Percentiles rank a stretch among this genome's conserved stretches.
phyloP scores from a whole-genome alignment of 169 alveolate species.

The Besnoitia besnoiti region DNA sequence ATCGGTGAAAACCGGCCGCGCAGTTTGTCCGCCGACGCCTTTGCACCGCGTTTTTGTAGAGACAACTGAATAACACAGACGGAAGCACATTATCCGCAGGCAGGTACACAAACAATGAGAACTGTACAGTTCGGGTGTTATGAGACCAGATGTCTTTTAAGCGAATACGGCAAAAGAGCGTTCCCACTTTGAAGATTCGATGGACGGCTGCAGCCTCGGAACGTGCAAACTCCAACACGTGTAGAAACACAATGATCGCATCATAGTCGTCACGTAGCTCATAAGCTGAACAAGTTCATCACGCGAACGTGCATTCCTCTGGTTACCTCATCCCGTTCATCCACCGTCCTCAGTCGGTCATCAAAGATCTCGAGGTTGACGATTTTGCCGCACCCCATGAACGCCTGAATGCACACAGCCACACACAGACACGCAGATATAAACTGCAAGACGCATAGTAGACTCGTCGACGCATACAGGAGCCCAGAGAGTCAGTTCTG shows the following conservation, averaged over 20 bases:
- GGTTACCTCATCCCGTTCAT: constrained; percentile 60
- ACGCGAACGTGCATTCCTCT: neutral
- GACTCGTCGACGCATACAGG: too few species aligned
- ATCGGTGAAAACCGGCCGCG: constrained; percentile 65
- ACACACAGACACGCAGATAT: neutral
- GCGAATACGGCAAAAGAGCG: too few species aligned
- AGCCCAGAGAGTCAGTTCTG: neutral
- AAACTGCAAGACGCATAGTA: neutral
- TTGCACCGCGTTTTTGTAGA: constrained; percentile 52
- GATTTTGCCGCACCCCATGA: constrained; percentile 66
- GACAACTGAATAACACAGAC: constrained; percentile 42
- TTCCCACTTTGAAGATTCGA: too few species aligned
- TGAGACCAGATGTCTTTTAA: too few species aligned
- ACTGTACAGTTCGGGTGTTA: too few species aligned
- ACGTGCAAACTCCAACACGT: too few species aligned
- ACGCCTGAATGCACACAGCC: constrained; percentile 47
- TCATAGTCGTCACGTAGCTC: too few species aligned
- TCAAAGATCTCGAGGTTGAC: constrained; percentile 57
- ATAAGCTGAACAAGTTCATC: too few species aligned
- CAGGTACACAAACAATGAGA: too few species aligned
- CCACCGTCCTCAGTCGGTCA: constrained; percentile 67
- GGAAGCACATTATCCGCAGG: too few species aligned
- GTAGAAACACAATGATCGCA: too few species aligned
- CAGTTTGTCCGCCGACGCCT: constrained; percentile 54
- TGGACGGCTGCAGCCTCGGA: too few species aligned